A percentile compares a stretch with the other conserved stretches of the same genome.
Evolutionary conservation across 768 basidiomycete genomes (phyloP).

Genomic region (Dacryopinax spathularia): DNA sequence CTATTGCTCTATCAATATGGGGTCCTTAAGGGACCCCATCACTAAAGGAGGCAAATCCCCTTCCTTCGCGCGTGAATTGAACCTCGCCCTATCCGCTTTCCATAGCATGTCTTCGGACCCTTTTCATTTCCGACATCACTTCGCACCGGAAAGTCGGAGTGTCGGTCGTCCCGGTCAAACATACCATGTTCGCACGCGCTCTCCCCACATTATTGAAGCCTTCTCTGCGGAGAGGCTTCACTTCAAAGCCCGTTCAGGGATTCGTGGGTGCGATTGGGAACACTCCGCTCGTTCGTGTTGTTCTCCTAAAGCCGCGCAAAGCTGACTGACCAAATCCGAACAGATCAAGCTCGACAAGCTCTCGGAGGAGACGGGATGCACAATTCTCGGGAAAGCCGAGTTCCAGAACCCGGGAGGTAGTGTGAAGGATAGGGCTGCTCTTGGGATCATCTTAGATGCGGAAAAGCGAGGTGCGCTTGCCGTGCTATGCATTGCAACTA

Average conservation of each 20-base stretch:
- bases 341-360: constrained; percentile 74
- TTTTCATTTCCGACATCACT: neutral
- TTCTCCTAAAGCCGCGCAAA: neutral
- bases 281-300: constrained; percentile 67
- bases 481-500: neutral
- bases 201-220: constrained; percentile 3
- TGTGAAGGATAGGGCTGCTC: constrained; percentile 92
- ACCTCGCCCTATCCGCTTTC: too few relatives aligned
- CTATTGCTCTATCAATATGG: too few relatives aligned
- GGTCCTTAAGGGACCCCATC: too few relatives aligned
- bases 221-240: neutral
- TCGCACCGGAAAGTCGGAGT: neutral
- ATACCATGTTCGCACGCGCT: neutral
- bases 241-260: constrained; percentile 39
- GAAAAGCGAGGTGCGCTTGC: constrained; percentile 69
- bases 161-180: neutral
- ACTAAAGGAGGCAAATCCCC: too few relatives aligned
- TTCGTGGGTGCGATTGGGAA: constrained; percentile 84
- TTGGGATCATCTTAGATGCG: constrained; percentile 74
- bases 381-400: constrained; percentile 91
- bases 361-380: constrained; percentile 68
- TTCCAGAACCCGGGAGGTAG: constrained; percentile 97
- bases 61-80: too few relatives aligned
- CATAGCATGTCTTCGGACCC: too few relatives aligned
- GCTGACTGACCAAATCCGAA: constrained; percentile 1